These are phyloP conservation scores for Fonsecaea monophora DNA, from an alignment of 2,329 filamentous ascomycete species.

Conservation along the genomic window DNA sequence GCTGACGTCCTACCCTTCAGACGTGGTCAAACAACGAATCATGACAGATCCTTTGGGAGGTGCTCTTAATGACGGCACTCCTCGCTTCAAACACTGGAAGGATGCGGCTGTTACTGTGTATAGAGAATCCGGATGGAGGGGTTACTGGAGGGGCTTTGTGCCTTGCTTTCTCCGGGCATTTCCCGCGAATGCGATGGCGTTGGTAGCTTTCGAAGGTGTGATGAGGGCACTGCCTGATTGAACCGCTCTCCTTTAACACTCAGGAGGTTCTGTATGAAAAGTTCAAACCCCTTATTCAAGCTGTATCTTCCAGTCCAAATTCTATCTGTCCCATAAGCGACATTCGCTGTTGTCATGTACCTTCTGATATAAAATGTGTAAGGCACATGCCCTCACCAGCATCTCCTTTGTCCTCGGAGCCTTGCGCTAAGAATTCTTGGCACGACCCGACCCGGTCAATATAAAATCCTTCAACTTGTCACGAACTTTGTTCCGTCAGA, in stretches of 20 bases:
- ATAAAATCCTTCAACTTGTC: constrained; percentile 1
- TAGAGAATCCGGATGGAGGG: constrained; percentile 74
- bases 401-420: constrained; percentile 16
- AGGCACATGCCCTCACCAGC: background rate
- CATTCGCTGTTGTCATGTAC: background rate
- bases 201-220: constrained; percentile 91
- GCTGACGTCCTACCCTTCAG: constrained; percentile 87
- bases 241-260: constrained; percentile 4
- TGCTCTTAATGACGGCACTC: constrained; percentile 68
- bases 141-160: constrained; percentile 91
- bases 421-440: constrained; percentile 18
- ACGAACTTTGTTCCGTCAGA: background rate
- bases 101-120: constrained; percentile 81
- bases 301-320: background rate
- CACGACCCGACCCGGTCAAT: background rate
- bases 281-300: background rate
- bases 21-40: constrained; percentile 93
- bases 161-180: constrained; percentile 94
- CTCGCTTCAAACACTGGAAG: constrained; percentile 76
- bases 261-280: background rate
- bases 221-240: constrained; percentile 67
- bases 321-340: background rate
- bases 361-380: background rate
- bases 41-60: constrained; percentile 93
- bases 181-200: constrained; percentile 91